Evolutionary conservation across 1,284 basidiomycete genomes (phyloP), one percentile per base, ranked within the genome.

Genomic region (Porphyrellus sp.): DNA sequence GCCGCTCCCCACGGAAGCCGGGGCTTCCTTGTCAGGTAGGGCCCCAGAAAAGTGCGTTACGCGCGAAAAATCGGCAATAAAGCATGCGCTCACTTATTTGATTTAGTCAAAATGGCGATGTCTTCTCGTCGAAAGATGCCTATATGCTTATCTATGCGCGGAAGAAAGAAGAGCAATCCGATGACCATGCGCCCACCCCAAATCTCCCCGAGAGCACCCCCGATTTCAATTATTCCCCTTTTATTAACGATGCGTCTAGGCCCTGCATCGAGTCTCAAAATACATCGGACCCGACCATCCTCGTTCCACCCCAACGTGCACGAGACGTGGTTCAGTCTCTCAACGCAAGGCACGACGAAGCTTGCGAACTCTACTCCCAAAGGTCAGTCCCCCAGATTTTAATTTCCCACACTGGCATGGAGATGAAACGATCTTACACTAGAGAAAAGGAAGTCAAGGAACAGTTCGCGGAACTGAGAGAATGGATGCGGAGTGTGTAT

Each of bases 81-180:
- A 47, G 20, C 40, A 42, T 54, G 38, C 31, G 38, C 58, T 64
- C 42, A 65, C 20, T 24, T 37, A 59, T 66, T 64, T 68, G 54
- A 59, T 55, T 62, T 62, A 54, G 42, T 51, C 46, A 20, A 49
- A 57, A 55, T 54, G 72, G 69, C 54, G 70, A 72, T 31, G 51
- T 68, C 39, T 68, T 83, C 53, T 75, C 79, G 1, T 93, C 91
- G 1, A 87, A 81, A 67, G 91, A 94, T 60, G 91, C 91, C 23
- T 96, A 97, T 71, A 94, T 96, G 92, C 78, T 96, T 34, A 85
- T 97, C 46, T 97, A 96, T 70, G 79, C 81, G 37, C 80, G 81
- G 9, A 75, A 69, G 59, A 63, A 69, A 42, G 56, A 55, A 23
- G 38, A 45, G 38, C 51, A 48, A 34, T 15, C 48, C 25, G 44